A percentile compares a stretch with the other conserved stretches of the same genome.
These are phyloP conservation scores for Crithidia bombi DNA, from an alignment of 208 protist genomes.

Conservation along the genomic window DNA sequence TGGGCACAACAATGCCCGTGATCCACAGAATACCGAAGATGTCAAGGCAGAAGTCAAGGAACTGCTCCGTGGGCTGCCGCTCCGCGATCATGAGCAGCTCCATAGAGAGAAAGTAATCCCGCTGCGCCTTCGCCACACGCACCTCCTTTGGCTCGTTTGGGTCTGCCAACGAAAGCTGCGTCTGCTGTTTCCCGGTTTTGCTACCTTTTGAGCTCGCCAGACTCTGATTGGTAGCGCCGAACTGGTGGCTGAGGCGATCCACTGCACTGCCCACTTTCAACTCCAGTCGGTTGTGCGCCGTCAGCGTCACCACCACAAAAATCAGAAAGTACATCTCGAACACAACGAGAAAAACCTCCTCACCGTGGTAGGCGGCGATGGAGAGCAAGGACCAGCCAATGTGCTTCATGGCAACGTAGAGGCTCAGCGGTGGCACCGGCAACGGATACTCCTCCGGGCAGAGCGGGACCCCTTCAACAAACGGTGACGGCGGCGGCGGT, in stretches of 20 bases:
- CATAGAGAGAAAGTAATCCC: slow-evolving; percentile 53
- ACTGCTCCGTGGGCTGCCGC: slow-evolving; percentile 68
- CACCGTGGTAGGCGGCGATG: slow-evolving; percentile 47
- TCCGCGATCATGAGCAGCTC: slow-evolving; percentile 66
- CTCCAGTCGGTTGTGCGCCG: slow-evolving; percentile 50
- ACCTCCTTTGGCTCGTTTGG: slow-evolving; percentile 11
- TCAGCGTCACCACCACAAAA: slow-evolving; percentile 67
- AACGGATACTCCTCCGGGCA: slow-evolving; percentile 57
- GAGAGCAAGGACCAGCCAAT: slow-evolving; percentile 55
- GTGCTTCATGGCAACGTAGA: slow-evolving; percentile 54
- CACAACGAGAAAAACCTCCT: slow-evolving; percentile 39
- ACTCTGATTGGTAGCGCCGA: neutral
- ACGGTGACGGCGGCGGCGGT: slow-evolving; percentile 25
- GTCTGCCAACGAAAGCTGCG: slow-evolving; percentile 8
- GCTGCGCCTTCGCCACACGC: slow-evolving; percentile 36
- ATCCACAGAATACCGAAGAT: slow-evolving; percentile 87
- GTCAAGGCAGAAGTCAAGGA: slow-evolving; percentile 86
- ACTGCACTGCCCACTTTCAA: slow-evolving; percentile 40
- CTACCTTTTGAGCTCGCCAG: neutral
- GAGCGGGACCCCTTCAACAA: slow-evolving; percentile 31
- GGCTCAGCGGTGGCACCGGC: slow-evolving; percentile 53
- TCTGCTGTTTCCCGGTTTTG: neutral
- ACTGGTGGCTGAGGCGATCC: slow-evolving; percentile 30
- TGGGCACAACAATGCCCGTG: slow-evolving; percentile 49
- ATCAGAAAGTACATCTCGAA: slow-evolving; percentile 64